Percentiles rank a stretch among this genome's conserved stretches.
Conservation (phyloP, 1,284 basidiomycete genomes). For the Phylloporus sp. region DNA sequence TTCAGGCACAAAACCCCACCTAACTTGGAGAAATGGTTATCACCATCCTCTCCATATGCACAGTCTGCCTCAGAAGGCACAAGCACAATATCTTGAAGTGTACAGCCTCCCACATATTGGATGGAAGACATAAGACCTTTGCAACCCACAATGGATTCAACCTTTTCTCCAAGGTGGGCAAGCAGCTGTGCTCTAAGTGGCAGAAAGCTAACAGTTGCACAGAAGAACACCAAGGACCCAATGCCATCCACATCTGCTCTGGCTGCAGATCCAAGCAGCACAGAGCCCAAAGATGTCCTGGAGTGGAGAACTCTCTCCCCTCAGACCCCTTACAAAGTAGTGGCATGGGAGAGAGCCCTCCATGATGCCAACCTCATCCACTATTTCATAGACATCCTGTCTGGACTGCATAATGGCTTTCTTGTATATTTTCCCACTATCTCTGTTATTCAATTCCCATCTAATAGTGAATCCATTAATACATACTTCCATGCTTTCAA, state of each 20-base stretch:
- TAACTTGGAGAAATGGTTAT: too few relatives aligned
- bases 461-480: background rate
- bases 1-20: too few relatives aligned
- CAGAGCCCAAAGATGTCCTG: conserved; percentile 32
- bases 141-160: too few relatives aligned
- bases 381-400: background rate
- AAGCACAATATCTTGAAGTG: too few relatives aligned
- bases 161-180: background rate
- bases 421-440: background rate
- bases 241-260: conserved; percentile 25
- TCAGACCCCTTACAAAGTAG: conserved; percentile 27
- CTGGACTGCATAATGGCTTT: background rate
- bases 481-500: background rate
- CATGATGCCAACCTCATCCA: background rate
- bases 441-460: background rate
- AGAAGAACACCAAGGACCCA: background rate
- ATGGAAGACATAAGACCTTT: too few relatives aligned
- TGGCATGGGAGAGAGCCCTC: conserved; percentile 19
- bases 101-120: too few relatives aligned
- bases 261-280: conserved; percentile 28
- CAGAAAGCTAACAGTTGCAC: conserved; percentile 3
- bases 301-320: conserved; percentile 21
- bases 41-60: too few relatives aligned
- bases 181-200: conserved; percentile 13
- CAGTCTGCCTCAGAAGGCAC: too few relatives aligned